Conservation (phyloP, 257 asterid species). For the Coffea canephora region DNA sequence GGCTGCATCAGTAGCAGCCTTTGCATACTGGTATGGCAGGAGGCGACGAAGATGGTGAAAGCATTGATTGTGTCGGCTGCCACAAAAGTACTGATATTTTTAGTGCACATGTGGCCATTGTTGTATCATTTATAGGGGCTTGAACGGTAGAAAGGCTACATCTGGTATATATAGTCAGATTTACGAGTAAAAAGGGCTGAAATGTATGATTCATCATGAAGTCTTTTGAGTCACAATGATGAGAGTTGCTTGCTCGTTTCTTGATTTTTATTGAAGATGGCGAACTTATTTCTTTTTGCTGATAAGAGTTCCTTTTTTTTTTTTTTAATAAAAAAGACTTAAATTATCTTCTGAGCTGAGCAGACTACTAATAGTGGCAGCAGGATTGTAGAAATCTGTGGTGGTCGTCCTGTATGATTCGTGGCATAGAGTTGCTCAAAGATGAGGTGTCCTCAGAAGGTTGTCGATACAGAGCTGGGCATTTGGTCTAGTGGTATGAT, state of each 20-base stretch:
- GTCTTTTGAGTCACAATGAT: neutral
- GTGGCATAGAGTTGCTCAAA: no score
- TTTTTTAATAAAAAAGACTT: no score
- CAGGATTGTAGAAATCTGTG: no score
- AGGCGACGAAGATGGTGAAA: conserved; percentile 70
- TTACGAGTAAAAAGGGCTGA: neutral
- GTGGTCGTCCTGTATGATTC: no score
- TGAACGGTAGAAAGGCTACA: conserved; percentile 15
- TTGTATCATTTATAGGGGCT: conserved; percentile 22
- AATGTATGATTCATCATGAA: neutral
- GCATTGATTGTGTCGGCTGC: neutral
- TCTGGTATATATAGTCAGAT: neutral
- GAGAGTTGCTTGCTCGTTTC: neutral
- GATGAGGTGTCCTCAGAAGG: no score
- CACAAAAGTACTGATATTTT: neutral
- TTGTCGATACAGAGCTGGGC: conserved; percentile 3
- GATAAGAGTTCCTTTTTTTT: no score
- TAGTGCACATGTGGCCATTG: conserved; percentile 15
- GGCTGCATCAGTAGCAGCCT: conserved; percentile 78
- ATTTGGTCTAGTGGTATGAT: conserved; percentile 87
- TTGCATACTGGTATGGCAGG: conserved; percentile 83
- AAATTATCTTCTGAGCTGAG: no score
- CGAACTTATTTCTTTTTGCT: no score
- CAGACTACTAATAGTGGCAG: no score
- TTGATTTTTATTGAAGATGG: neutral